Percentiles rank a stretch among this genome's conserved stretches.
Conservation (phyloP, 805 yeast genomes). For the Saturnispora sanitii region DNA sequence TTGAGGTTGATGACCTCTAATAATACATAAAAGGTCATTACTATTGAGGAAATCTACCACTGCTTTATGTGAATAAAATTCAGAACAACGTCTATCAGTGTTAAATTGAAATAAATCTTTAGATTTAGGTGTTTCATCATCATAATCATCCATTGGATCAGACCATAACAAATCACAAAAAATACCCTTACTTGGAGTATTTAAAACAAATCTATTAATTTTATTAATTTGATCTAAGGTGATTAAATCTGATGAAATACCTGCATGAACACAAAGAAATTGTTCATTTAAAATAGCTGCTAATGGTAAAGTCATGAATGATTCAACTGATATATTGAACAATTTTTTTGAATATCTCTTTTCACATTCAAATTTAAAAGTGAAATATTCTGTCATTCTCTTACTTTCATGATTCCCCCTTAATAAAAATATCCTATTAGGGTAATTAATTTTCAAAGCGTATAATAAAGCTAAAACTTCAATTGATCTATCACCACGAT, state of each 20-base stretch:
- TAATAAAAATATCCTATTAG: constrained; percentile 64
- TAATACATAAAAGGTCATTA: constrained; percentile 69
- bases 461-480: constrained; percentile 74
- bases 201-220: constrained; percentile 64
- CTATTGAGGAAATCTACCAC: constrained; percentile 67
- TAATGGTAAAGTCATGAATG: constrained; percentile 80
- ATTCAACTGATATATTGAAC: constrained; percentile 62
- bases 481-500: constrained; percentile 85
- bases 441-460: constrained; percentile 69
- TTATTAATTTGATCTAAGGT: constrained; percentile 57
- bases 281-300: constrained; percentile 87
- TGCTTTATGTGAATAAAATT: constrained; percentile 77
- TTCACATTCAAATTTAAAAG: constrained; percentile 82
- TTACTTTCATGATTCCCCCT: constrained; percentile 94
- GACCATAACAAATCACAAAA: constrained; percentile 96
- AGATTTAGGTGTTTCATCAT: constrained; percentile 26
- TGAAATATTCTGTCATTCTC: constrained; percentile 88
- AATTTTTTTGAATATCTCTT: constrained; percentile 64
- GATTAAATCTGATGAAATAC: constrained; percentile 75
- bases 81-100: constrained; percentile 82
- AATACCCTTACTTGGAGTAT: constrained; percentile 85
- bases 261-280: constrained; percentile 94
- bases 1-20: constrained; percentile 95
- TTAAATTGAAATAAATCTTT: constrained; percentile 53
- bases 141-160: constrained; percentile 86